phyloP scores from a whole-genome alignment of 495 filamentous ascomycete species.

The Aeminium ludgeri region DNA sequence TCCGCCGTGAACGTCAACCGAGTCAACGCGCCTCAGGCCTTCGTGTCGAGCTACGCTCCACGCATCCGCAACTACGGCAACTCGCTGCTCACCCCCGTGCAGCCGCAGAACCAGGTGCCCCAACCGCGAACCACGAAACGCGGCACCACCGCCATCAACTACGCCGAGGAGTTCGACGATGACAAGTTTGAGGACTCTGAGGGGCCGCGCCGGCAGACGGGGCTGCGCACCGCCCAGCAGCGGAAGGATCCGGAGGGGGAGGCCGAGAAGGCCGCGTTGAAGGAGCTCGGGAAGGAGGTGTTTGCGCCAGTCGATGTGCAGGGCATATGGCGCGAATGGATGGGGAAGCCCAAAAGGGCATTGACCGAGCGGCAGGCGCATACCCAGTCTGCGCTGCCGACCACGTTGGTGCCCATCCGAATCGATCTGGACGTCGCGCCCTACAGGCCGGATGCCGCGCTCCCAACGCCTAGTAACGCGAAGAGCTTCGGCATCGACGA shows the following conservation, averaged over 20 bases:
- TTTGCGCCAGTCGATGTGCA: constrained; percentile 63
- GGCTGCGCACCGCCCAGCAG: constrained; percentile 50
- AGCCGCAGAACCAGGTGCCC: constrained; percentile 46
- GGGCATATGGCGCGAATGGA: constrained; percentile 89
- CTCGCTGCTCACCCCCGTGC: constrained; percentile 75
- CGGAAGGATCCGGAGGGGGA: constrained; percentile 53
- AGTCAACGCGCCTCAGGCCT: constrained; percentile 52
- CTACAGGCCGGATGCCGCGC: constrained; percentile 55
- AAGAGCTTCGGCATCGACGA: constrained; percentile 46
- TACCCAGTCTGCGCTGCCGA: constrained; percentile 67
- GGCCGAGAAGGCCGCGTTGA: constrained; percentile 43
- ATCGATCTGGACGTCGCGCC: constrained; percentile 83
- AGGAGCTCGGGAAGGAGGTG: constrained; percentile 76
- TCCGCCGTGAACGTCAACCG: constrained; percentile 8
- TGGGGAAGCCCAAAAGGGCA: constrained; percentile 52
- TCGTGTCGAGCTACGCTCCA: constrained; percentile 81
- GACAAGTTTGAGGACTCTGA: constrained; percentile 86
- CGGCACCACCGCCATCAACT: constrained; percentile 90
- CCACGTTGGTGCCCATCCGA: constrained; percentile 86
- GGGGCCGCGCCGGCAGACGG: constrained; percentile 60
- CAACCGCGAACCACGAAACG: constrained; percentile 81
- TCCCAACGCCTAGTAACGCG: constrained; percentile 46
- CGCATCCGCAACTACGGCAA: constrained; percentile 84
- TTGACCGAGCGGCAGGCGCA: constrained; percentile 58
- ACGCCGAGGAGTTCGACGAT: constrained; percentile 92